Conservation (phyloP, 108 stramenopile species). For the Cylindrotheca closterium region DNA sequence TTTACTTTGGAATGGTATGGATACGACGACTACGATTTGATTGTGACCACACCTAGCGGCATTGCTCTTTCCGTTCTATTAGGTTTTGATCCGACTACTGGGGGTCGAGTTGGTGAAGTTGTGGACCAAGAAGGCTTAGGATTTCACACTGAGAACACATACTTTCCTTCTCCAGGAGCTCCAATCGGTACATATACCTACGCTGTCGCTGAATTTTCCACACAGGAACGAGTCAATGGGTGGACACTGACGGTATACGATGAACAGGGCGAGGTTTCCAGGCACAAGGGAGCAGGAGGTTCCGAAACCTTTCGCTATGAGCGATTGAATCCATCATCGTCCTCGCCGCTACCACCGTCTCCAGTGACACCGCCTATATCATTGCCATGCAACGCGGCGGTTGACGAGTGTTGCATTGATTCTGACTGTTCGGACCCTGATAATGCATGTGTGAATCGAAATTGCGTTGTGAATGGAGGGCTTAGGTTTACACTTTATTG, state of each 20-base stretch:
- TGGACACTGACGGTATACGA: slow-evolving; percentile 23
- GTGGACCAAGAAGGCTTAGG: slow-evolving; percentile 11
- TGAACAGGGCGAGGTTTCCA: slow-evolving; percentile 4
- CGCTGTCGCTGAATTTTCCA: slow-evolving; percentile 18
- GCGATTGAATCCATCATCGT: neutral
- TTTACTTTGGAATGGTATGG: slow-evolving; percentile 36
- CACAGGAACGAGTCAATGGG: slow-evolving; percentile 1
- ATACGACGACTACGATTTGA: slow-evolving; percentile 32
- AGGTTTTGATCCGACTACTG: slow-evolving; percentile 7
- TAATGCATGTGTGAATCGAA: slow-evolving; percentile 30
- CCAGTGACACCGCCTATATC: neutral
- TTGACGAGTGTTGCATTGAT: slow-evolving; percentile 33
- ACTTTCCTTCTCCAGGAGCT: slow-evolving; percentile 19
- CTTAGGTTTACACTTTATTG: slow-evolving; percentile 33
- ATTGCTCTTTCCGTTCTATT: slow-evolving; percentile 13
- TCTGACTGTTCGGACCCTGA: slow-evolving; percentile 13
- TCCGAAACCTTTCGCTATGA: slow-evolving; percentile 8
- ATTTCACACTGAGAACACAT: slow-evolving; percentile 33
- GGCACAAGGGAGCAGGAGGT: neutral
- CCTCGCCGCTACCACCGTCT: neutral
- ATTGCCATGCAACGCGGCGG: neutral
- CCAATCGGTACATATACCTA: slow-evolving; percentile 23
- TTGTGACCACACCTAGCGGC: slow-evolving; percentile 31
- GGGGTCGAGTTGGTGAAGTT: slow-evolving; percentile 22
- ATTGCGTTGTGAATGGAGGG: slow-evolving; percentile 29